Base-by-base conservation (phyloP, 2,329 filamentous ascomycete genomes). In the Tetracladium maxilliforme region DNA sequence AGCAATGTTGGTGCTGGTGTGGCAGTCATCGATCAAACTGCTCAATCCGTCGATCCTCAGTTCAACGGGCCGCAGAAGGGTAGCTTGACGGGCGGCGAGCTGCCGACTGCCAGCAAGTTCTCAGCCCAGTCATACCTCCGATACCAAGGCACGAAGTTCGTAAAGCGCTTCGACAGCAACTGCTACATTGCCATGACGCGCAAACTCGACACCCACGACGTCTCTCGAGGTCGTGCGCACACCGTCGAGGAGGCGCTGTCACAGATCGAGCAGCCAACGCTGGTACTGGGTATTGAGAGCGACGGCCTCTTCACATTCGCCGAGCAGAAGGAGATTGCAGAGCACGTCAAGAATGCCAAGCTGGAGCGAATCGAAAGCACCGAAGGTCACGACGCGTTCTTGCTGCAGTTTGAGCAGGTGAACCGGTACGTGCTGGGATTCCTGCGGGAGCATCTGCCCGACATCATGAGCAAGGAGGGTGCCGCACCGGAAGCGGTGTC, bases 141-240 rank as follows among this genome's bases (percentile, higher is more conserved):
- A 12, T 98, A 98, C 51, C 90, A 98, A 52, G 87, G 84, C 28
- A 70, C 77, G 40, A 98, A 98, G 51, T 98, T 98, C 41, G 90
- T 95, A 40, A 84, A 81, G 49, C 79, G 90, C 7, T 98, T 95
- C 49, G 90, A 98, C 51, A 82, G 84, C 42, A 98, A 98, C 50
- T 98, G 90, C 56, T 98, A 98, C 56, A 95, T 98, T 39, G 86
- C 90, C 37, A 94, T 98, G 51, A 95, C 90, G 5, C 78, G 90
- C 42, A 98, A 98, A 52, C 69, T 98, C 10, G 90, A 98, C 47
- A 95, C 90, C 0, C 90, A 98, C 50, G 90, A 98, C 47, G 72
- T 98, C 14, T 92, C 84, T 10, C 70, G 86, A 21, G 70, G 75
- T 44, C 76, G 87, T 5, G 47, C 51, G 10, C 43, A 18, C 19